A percentile compares a stretch with the other conserved stretches of the same genome.
Conservation (phyloP, 768 basidiomycete genomes). For the Mrakia gelida region DNA sequence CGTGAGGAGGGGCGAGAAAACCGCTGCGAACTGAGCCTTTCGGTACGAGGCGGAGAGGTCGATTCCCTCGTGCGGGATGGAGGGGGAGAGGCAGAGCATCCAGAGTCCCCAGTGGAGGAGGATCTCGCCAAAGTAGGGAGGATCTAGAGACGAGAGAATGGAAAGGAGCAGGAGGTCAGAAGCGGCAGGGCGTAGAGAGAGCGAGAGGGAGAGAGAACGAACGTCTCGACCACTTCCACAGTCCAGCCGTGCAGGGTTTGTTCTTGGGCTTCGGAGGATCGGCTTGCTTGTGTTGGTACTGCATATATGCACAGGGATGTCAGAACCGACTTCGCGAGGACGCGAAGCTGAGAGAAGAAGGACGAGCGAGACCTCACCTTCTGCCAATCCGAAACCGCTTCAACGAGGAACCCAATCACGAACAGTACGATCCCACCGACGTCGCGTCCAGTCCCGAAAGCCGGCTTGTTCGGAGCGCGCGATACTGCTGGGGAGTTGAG, state of each 20-base stretch:
- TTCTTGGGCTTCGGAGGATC: slow-evolving; percentile 54
- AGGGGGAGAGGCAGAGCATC: slow-evolving; percentile 55
- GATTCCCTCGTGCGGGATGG: slow-evolving; percentile 46
- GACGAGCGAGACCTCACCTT: slow-evolving; percentile 43
- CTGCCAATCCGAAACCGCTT: slow-evolving; percentile 57
- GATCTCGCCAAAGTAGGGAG: slow-evolving; percentile 69
- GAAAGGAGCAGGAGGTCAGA: too few species aligned
- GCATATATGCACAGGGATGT: not conserved
- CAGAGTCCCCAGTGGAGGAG: slow-evolving; percentile 41
- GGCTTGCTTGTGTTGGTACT: slow-evolving; percentile 55
- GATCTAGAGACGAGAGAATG: slow-evolving; percentile 42
- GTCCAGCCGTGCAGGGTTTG: slow-evolving; percentile 47
- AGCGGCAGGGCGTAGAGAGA: not conserved
- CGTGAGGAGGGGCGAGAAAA: slow-evolving; percentile 63
- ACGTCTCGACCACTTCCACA: slow-evolving; percentile 49
- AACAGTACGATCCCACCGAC: slow-evolving; percentile 62
- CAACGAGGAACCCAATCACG: slow-evolving; percentile 57
- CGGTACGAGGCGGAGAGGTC: slow-evolving; percentile 46
- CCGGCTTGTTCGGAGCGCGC: slow-evolving; percentile 49
- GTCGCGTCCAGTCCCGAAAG: slow-evolving; percentile 61
- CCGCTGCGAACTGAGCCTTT: slow-evolving; percentile 58
- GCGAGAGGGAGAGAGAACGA: not conserved
- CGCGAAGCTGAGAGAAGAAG: not conserved
- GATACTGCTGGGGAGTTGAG: slow-evolving; percentile 66
- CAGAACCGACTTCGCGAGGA: not conserved